These are phyloP conservation scores for Sanghuangporus weigelae DNA, from an alignment of 1,284 basidiomycete species.

Conservation along the genomic window DNA sequence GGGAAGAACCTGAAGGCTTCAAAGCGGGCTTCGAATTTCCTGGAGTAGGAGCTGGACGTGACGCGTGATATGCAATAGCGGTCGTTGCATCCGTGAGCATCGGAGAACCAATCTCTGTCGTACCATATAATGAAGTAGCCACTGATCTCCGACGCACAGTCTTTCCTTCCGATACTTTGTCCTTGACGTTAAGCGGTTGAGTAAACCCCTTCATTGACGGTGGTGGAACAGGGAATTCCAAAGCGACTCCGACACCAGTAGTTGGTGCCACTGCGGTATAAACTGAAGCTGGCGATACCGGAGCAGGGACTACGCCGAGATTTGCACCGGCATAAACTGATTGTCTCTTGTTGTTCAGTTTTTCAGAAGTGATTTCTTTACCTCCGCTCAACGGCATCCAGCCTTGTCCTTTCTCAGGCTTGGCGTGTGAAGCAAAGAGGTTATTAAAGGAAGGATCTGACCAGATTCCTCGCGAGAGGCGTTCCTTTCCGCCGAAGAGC, in stretches of 20 bases:
- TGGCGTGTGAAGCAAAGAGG: constrained; percentile 32
- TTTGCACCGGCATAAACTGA: constrained; percentile 41
- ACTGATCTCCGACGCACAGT: background rate
- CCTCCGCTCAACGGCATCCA: constrained; percentile 18
- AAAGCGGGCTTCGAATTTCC: constrained; percentile 8
- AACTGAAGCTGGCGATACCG: constrained; percentile 31
- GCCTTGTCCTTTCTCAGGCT: constrained; percentile 29
- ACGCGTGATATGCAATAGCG: constrained; percentile 6
- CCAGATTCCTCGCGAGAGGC: constrained; percentile 39
- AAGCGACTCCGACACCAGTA: constrained; percentile 37
- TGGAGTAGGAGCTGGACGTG: constrained; percentile 16
- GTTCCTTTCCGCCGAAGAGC: constrained; percentile 68
- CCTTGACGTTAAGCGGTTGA: constrained; percentile 15
- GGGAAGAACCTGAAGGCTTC: constrained; percentile 9
- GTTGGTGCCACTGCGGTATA: constrained; percentile 44
- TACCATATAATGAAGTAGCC: constrained; percentile 4
- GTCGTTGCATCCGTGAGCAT: constrained; percentile 11
- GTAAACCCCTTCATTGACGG: constrained; percentile 39
- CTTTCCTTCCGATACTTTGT: constrained; percentile 7
- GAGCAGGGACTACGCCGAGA: background rate
- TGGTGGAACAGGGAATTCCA: constrained; percentile 32
- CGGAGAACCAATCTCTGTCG: constrained; percentile 5
- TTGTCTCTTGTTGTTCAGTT: constrained; percentile 23
- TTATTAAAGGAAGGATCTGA: constrained; percentile 15
- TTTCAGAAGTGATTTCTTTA: background rate